Base-by-base conservation (phyloP, 164 flowering plant genomes). In the Nymphaea colorata region DNA sequence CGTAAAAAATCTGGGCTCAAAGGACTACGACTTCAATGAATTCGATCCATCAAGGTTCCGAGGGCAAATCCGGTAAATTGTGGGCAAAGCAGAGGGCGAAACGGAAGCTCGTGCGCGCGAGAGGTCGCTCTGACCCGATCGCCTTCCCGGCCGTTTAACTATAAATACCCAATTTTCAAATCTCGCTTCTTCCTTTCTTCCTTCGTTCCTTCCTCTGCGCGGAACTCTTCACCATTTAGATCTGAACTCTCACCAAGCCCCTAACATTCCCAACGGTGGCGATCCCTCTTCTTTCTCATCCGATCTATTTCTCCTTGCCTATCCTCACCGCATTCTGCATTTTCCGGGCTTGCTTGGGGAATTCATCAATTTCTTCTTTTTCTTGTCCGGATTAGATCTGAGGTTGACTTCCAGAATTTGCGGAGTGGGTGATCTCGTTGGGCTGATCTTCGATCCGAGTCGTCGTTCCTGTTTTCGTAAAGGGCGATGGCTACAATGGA, bases 401-500 rank as follows among this genome's bases (percentile, higher is more conserved):
- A 25, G 55, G 55, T 47, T 2, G 7, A 4, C 11, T 47, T 47
- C 12, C 12, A 6, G 11, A 6, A 47, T 47, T 47, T 2, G 55
- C 12, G 55, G 55, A 47, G 36, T 12, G 55, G 55, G 12, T 47
- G 7, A 7, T 47, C 2, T 47, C 12, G 5, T 2, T 47, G 11
- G 7, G 7, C 6, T 47, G 55, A 47, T 47, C 55, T 47, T 12
- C 6, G 55, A 47, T 47, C 55, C 12, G 12, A 7, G 55, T 47
- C 55, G 55, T 7, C 55, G 6, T 47, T 25, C 36, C 36, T 25
- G 36, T 25, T 25, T 25, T 47, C 55, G 55, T 12, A 12, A 47
- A 47, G 55, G 6, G 12, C 2, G 55, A 90, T 90, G 96, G 92
- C 97, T 70, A 87, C 93, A 41, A 86, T 95, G 94, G 86, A 87